Evolutionary conservation across 73 alveolate genomes (phyloP).

Genomic region (Paramecium primaurelia): DNA sequence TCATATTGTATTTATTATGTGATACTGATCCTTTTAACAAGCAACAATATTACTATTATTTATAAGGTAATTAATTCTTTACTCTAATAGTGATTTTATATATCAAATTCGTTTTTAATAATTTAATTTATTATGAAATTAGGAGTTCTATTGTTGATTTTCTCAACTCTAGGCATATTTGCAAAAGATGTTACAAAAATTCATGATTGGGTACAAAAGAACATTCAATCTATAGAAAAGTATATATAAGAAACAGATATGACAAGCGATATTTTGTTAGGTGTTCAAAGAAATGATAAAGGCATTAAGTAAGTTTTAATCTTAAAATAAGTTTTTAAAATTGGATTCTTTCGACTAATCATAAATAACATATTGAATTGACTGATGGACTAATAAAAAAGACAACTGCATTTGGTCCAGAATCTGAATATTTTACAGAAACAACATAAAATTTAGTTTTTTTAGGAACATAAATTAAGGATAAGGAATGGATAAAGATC

Average conservation of each 20-base stretch:
- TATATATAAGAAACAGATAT: background rate
- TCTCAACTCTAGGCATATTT: background rate
- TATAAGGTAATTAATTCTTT: background rate
- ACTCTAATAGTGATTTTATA: background rate
- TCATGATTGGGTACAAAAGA: background rate
- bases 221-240: background rate
- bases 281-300: background rate
- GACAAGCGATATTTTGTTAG: background rate
- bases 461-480: background rate
- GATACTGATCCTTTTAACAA: background rate
- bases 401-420: constrained; percentile 3
- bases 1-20: background rate
- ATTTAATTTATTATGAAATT: background rate
- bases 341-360: background rate
- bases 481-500: background rate
- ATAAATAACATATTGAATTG: background rate
- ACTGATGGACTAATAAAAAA: background rate
- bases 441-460: background rate
- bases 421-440: constrained; percentile 2
- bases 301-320: background rate
- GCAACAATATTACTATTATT: background rate
- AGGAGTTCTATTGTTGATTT: background rate
- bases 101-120: background rate
- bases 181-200: background rate
- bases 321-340: background rate